A percentile compares a stretch with the other conserved stretches of the same genome.
phyloP scores from a whole-genome alignment of 2,329 filamentous ascomycete genomes.

The Diatrype stigma region DNA sequence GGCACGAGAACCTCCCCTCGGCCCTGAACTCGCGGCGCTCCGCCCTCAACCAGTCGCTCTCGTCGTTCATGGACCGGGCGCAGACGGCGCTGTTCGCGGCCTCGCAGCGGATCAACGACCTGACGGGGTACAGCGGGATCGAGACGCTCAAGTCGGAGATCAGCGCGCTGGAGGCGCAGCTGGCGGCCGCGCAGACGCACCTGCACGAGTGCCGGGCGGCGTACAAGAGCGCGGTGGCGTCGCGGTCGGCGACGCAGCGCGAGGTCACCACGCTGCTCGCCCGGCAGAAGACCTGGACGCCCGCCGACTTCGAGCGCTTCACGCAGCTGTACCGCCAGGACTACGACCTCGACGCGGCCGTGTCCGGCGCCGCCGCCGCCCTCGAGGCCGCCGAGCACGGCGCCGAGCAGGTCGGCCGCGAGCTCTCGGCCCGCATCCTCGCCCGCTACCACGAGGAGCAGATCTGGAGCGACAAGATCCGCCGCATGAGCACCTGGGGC shows the following conservation, averaged over 20 bases:
- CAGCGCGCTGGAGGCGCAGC: slow-evolving; percentile 56
- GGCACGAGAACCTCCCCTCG: slow-evolving; percentile 39
- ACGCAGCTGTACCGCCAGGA: slow-evolving; percentile 88
- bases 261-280: slow-evolving; percentile 94
- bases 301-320: slow-evolving; percentile 86
- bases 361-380: slow-evolving; percentile 65
- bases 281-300: slow-evolving; percentile 88
- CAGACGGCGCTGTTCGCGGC: slow-evolving; percentile 82
- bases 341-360: slow-evolving; percentile 86
- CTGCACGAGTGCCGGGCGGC: slow-evolving; percentile 69
- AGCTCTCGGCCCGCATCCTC: slow-evolving; percentile 77
- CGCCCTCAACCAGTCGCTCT: slow-evolving; percentile 48
- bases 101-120: slow-evolving; percentile 83
- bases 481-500: slow-evolving; percentile 95
- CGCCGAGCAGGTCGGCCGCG: slow-evolving; percentile 70
- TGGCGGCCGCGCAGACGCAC: slow-evolving; percentile 55
- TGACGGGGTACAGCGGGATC: slow-evolving; percentile 92
- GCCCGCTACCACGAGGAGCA: slow-evolving; percentile 97
- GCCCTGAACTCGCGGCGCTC: slow-evolving; percentile 40
- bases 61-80: slow-evolving; percentile 78
- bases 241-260: slow-evolving; percentile 83
- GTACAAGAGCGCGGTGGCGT: slow-evolving; percentile 80
- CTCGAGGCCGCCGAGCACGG: slow-evolving; percentile 73
- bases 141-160: slow-evolving; percentile 81
- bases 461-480: slow-evolving; percentile 97